Conservation (phyloP, 1,284 basidiomycete species). For the Malassezia japonica region DNA sequence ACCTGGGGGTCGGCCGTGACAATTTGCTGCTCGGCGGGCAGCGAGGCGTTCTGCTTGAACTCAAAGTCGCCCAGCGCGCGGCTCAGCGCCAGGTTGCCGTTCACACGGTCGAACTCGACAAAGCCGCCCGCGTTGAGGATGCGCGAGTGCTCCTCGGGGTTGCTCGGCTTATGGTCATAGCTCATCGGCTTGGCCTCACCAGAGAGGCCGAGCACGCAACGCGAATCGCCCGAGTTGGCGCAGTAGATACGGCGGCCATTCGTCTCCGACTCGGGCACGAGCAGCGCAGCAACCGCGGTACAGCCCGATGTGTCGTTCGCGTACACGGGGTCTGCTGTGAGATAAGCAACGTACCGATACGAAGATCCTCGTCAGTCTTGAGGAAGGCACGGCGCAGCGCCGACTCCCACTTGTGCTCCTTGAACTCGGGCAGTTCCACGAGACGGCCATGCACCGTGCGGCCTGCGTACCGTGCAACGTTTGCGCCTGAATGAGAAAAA, state of each 20-base stretch:
- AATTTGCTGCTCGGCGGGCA: constrained; percentile 79
- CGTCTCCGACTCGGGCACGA: constrained; percentile 21
- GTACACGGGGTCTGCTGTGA: constrained; percentile 64
- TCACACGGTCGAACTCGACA: constrained; percentile 92
- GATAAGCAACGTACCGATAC: constrained; percentile 57
- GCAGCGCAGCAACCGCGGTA: constrained; percentile 74
- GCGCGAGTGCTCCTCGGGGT: constrained; percentile 71
- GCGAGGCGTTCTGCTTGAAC: constrained; percentile 83
- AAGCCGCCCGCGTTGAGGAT: constrained; percentile 91
- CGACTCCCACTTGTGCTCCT: constrained; percentile 60
- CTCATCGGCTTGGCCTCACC: constrained; percentile 81
- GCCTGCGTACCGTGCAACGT: constrained; percentile 83
- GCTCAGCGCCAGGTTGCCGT: constrained; percentile 91
- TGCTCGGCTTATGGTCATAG: constrained; percentile 90
- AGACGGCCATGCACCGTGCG: constrained; percentile 77
- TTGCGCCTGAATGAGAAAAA: constrained; percentile 57
- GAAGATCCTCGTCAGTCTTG: constrained; percentile 85
- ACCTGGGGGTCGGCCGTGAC: constrained; percentile 94
- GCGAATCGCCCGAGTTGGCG: constrained; percentile 94
- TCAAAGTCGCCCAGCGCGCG: constrained; percentile 96
- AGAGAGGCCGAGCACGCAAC: constrained; percentile 75
- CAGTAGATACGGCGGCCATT: constrained; percentile 29
- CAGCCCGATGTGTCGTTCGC: constrained; percentile 88
- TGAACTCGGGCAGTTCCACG: constrained; percentile 63
- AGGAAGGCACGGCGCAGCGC: constrained; percentile 84